Conservation (phyloP, 441 rosid genomes). For the Aquilaria agallochum region DNA sequence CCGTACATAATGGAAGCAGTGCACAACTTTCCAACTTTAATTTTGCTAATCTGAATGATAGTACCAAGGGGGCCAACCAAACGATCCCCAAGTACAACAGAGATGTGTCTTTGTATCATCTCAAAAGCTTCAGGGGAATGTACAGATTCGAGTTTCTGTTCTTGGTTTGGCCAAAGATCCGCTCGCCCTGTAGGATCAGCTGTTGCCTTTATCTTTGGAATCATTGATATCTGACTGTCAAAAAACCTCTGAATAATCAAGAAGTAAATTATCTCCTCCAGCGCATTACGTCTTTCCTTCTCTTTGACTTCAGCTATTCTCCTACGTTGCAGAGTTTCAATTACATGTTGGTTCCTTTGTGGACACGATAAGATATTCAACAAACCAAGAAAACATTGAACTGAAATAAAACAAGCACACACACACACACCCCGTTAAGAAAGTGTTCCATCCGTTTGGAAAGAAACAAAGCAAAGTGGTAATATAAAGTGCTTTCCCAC, state of each 20-base stretch:
- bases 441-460: too few species aligned
- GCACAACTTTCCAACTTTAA: constrained; percentile 74
- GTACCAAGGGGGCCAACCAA: constrained; percentile 55
- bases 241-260: constrained; percentile 70
- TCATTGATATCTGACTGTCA: constrained; percentile 64
- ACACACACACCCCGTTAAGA: not conserved
- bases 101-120: constrained; percentile 82
- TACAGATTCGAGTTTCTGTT: constrained; percentile 69
- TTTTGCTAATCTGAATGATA: constrained; percentile 62
- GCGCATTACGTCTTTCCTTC: constrained; percentile 54
- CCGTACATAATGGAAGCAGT: constrained; percentile 86
- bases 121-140: constrained; percentile 92
- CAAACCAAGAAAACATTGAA: constrained; percentile 4
- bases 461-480: too few species aligned
- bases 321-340: constrained; percentile 34
- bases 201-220: constrained; percentile 56
- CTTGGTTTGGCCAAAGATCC: constrained; percentile 96
- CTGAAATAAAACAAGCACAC: not conserved
- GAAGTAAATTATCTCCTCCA: constrained; percentile 86
- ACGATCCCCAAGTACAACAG: constrained; percentile 73
- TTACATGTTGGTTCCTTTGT: not conserved
- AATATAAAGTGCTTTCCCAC: too few species aligned
- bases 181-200: constrained; percentile 77
- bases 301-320: constrained; percentile 84
- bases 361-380: constrained; percentile 8